A percentile compares a stretch with the other conserved stretches of the same genome.
These are phyloP conservation scores for Curvularia sp. DNA, from an alignment of 2,329 filamentous ascomycete genomes.

Conservation along the genomic window DNA sequence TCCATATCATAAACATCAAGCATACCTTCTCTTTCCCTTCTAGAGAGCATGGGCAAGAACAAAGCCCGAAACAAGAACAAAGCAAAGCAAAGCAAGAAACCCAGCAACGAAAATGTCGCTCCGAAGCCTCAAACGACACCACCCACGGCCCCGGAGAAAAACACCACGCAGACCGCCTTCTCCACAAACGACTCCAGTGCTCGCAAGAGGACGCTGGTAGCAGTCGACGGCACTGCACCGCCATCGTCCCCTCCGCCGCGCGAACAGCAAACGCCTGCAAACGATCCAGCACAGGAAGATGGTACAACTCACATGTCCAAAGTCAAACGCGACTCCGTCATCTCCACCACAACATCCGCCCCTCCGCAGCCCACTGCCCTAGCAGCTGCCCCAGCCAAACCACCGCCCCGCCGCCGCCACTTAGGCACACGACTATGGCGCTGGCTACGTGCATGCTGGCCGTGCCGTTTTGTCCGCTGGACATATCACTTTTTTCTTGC, in stretches of 20 bases:
- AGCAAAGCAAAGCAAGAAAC: constrained; percentile 5
- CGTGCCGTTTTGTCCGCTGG: constrained; percentile 28
- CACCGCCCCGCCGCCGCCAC: no score
- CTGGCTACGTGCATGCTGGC: constrained; percentile 28
- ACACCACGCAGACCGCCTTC: neutral
- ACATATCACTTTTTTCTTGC: constrained; percentile 17
- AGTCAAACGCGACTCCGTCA: constrained; percentile 23
- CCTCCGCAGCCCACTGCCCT: neutral
- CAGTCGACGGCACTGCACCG: no score
- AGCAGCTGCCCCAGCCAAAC: neutral
- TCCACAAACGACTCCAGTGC: no score
- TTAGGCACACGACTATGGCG: neutral
- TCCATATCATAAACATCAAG: constrained; percentile 27
- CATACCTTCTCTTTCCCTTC: constrained; percentile 23
- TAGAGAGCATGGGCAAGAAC: constrained; percentile 27
- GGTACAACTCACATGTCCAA: neutral
- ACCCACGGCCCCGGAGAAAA: neutral
- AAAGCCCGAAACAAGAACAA: constrained; percentile 12
- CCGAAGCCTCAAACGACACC: neutral
- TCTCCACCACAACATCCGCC: constrained; percentile 15
- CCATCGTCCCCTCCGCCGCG: no score
- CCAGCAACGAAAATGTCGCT: neutral
- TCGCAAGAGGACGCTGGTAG: no score
- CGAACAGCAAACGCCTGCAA: no score
- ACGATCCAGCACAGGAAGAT: neutral